Conservation (phyloP, 2,329 filamentous ascomycete species). For the Fusarium sp. region DNA sequence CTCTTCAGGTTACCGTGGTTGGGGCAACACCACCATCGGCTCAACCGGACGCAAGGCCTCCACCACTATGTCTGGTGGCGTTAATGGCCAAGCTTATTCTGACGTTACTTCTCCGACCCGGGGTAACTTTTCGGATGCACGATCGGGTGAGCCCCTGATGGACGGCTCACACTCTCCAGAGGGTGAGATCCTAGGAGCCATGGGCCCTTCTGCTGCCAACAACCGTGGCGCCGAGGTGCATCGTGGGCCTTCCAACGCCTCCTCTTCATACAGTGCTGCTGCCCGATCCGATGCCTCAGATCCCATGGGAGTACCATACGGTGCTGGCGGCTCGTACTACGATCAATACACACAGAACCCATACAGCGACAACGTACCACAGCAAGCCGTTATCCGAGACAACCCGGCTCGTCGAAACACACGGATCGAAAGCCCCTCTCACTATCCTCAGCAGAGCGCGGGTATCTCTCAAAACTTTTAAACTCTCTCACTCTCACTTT, state of each 20-base stretch:
- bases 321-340: conserved; percentile 64
- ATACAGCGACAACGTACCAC: conserved; percentile 61
- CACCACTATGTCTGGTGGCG: conserved; percentile 86
- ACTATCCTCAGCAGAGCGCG: conserved; percentile 91
- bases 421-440: conserved; percentile 89
- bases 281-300: conserved; percentile 79
- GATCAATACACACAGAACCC: conserved; percentile 71
- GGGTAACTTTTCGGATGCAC: conserved; percentile 74
- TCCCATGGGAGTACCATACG: conserved; percentile 61
- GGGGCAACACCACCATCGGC: conserved; percentile 82
- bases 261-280: conserved; percentile 91
- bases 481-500: conserved; percentile 17
- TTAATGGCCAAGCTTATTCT: conserved; percentile 74
- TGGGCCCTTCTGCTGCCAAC: conserved; percentile 78
- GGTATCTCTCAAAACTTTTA: conserved; percentile 98
- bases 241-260: conserved; percentile 93
- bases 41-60: conserved; percentile 85
- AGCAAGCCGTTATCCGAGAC: conserved; percentile 84
- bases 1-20: conserved; percentile 88
- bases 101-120: conserved; percentile 77
- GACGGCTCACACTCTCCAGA: conserved; percentile 70
- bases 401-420: conserved; percentile 94
- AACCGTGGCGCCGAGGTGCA: conserved; percentile 79
- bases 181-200: conserved; percentile 84
- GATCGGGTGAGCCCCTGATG: conserved; percentile 74